These are phyloP conservation scores for Trichophyton equinum DNA, from an alignment of 2,329 filamentous ascomycete genomes.

Conservation along the genomic window DNA sequence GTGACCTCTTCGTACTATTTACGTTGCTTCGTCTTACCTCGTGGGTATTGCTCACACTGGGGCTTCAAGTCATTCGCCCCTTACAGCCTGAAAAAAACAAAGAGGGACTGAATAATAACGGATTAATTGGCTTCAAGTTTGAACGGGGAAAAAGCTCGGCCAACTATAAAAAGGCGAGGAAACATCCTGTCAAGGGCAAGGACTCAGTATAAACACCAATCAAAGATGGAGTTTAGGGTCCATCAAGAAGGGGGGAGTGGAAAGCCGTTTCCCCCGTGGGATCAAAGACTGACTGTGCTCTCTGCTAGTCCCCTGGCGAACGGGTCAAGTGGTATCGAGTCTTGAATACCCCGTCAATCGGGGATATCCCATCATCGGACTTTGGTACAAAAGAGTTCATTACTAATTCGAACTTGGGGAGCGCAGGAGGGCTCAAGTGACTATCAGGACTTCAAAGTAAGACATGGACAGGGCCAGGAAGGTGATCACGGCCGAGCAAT, in stretches of 20 bases:
- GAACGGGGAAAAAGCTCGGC: neutral
- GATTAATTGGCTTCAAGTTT: neutral
- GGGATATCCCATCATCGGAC: conserved; percentile 1
- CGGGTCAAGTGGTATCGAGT: neutral
- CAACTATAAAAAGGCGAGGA: neutral
- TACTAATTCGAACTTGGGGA: neutral
- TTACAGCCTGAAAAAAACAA: neutral
- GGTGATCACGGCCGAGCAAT: neutral
- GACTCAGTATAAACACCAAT: neutral
- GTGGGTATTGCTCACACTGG: neutral
- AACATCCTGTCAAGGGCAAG: neutral
- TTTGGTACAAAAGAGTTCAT: neutral
- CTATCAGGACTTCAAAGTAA: neutral
- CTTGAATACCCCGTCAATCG: neutral
- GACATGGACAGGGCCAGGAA: neutral
- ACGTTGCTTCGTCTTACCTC: neutral
- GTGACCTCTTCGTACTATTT: neutral
- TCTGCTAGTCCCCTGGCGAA: neutral
- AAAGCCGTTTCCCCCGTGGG: neutral
- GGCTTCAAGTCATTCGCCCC: neutral
- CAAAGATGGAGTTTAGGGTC: neutral
- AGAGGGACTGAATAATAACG: neutral
- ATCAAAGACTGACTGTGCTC: neutral
- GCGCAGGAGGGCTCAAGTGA: neutral
- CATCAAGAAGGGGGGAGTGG: neutral